Base-by-base conservation (phyloP, 2,329 filamentous ascomycete genomes). In the Neonectria hederae region DNA sequence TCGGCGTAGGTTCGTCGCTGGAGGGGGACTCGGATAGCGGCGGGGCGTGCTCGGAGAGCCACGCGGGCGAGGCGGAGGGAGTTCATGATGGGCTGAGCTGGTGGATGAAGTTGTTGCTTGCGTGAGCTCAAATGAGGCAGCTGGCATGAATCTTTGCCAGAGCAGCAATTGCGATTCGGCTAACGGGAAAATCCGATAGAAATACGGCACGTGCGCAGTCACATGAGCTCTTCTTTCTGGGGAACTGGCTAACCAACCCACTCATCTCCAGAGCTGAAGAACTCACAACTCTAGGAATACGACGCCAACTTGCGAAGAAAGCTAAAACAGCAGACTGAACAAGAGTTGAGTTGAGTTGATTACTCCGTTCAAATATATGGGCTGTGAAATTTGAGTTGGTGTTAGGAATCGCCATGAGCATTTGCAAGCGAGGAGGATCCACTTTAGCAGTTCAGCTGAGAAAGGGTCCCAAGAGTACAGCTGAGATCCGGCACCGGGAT, bases 1-100 rank as follows among this genome's bases (percentile, higher is more conserved):
- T 95, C 92, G 77, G 92, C 96, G 82, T 99, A 99, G 76, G 91
- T 90, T 87, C 96, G 90, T 82, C 93, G 91, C 86, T 94, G 92
- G 72, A 93, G 78, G 75, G 92, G 89, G 74, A 89, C 86, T 81
- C 90, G 88, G 82, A 95, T 85, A 80, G 90, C 87, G 78, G 91
- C 85, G 79, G 94, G 91, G 78, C 91, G 91, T 79, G 89, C 92
- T 84, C 93, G 88, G 81, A 97, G 87, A 85, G 93, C 95, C 83
- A 90, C 89, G 83, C 95, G 92, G 86, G 94, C 92, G 83, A 97
- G 87, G 83, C 94, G 93, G 84, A 97, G 85, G 82, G 93, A 92
- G 89, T 94, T 97, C 95, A 98, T 98, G 84, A 83, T 89, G 85
- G 77, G 77, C 70, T 81, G 79, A 77, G 79, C 76, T 80, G 80